These are phyloP conservation scores for Phialophora verrucosa DNA, from an alignment of 2,329 filamentous ascomycete genomes.

Conservation along the genomic window DNA sequence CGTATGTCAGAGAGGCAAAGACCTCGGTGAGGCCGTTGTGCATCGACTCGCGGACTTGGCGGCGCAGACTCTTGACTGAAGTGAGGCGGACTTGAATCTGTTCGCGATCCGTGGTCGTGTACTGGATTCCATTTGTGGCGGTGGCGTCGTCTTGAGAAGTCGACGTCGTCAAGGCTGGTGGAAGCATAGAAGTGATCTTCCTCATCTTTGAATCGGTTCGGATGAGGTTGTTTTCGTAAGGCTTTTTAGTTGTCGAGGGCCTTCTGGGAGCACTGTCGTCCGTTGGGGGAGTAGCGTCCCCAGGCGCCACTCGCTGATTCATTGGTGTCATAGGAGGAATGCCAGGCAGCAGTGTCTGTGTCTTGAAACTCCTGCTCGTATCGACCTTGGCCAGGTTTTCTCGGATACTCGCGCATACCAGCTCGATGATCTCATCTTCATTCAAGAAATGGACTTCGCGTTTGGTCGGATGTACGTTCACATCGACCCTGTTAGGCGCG, in stretches of 20 bases:
- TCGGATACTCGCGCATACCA: slow-evolving; percentile 80
- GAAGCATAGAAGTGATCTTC: slow-evolving; percentile 96
- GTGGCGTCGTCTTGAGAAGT: slow-evolving; percentile 43
- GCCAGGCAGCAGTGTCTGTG: slow-evolving; percentile 84
- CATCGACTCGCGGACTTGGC: slow-evolving; percentile 78
- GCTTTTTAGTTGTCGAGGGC: slow-evolving; percentile 55
- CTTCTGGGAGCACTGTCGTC: slow-evolving; percentile 45
- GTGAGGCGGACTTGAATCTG: slow-evolving; percentile 73
- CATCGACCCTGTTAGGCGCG: slow-evolving; percentile 88
- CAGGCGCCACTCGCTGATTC: slow-evolving; percentile 38
- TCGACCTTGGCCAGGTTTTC: slow-evolving; percentile 83
- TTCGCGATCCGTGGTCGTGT: slow-evolving; percentile 73
- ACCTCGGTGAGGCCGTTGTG: slow-evolving; percentile 86
- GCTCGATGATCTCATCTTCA: slow-evolving; percentile 92
- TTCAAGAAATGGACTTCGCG: slow-evolving; percentile 96
- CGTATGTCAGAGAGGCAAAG: slow-evolving; percentile 86
- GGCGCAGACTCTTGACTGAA: slow-evolving; percentile 84
- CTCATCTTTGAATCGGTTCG: slow-evolving; percentile 85
- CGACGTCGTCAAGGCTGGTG: slow-evolving; percentile 53
- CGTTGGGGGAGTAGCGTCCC: slow-evolving; percentile 48
- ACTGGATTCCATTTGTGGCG: slow-evolving; percentile 64
- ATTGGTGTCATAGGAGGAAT: slow-evolving; percentile 54
- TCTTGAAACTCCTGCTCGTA: slow-evolving; percentile 91
- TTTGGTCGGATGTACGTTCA: slow-evolving; percentile 97
- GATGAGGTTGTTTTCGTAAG: slow-evolving; percentile 85